phyloP scores from a whole-genome alignment of 1,284 basidiomycete species.

The Marasmius oreades region DNA sequence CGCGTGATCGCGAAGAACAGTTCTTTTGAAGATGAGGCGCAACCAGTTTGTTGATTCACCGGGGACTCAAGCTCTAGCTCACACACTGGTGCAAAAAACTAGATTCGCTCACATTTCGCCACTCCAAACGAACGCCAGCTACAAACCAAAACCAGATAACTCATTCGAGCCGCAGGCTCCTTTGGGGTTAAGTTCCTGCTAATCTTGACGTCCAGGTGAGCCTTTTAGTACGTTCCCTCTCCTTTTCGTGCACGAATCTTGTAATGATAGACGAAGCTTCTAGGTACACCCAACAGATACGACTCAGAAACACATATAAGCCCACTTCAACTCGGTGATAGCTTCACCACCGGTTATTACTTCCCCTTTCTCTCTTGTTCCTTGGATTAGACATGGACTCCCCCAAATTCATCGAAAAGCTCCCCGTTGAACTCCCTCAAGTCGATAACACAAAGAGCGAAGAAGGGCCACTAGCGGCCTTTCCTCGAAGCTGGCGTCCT shows the following conservation, averaged over 20 bases:
- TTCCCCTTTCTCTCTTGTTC: not conserved
- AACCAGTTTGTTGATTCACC: too few species aligned
- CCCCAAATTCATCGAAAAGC: conserved; percentile 1
- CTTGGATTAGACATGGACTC: not conserved
- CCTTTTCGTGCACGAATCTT: not conserved
- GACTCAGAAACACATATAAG: not conserved
- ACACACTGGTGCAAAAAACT: too few species aligned
- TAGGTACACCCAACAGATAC: not conserved
- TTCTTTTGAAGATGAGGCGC: too few species aligned
- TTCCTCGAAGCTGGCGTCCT: conserved; percentile 30
- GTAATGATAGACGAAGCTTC: not conserved
- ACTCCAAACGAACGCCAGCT: not conserved
- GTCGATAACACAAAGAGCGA: not conserved
- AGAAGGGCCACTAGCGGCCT: conserved; percentile 1
- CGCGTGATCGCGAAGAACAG: too few species aligned
- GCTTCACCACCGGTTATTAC: not conserved
- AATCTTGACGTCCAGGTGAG: not conserved
- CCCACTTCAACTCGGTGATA: not conserved
- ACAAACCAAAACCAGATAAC: not conserved
- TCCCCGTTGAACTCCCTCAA: conserved; percentile 2
- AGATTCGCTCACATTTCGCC: not conserved
- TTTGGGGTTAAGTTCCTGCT: not conserved
- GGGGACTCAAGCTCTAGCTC: too few species aligned
- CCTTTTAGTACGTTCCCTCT: not conserved
- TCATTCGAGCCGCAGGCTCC: not conserved